Conservation (phyloP, 139 green algal species). For the Marvania coccoides region DNA sequence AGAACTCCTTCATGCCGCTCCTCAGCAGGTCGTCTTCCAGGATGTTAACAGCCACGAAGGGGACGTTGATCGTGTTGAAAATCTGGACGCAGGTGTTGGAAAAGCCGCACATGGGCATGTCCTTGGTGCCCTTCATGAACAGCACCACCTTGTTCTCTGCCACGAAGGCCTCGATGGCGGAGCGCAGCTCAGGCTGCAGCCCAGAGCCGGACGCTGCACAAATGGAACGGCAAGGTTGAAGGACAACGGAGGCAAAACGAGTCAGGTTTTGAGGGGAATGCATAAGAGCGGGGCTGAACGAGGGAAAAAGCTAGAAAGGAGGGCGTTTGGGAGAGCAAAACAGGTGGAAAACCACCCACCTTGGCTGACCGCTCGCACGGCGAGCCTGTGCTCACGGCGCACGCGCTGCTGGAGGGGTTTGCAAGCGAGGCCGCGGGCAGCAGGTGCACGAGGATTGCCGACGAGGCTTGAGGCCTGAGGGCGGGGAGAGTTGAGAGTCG, state of each 20-base stretch:
- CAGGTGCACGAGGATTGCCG: too few relatives aligned
- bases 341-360: too few relatives aligned
- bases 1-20: conserved; percentile 79
- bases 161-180: conserved; percentile 65
- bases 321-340: too few relatives aligned
- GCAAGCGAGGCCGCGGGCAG: too few relatives aligned
- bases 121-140: conserved; percentile 88
- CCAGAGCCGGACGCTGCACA: conserved; percentile 29
- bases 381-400: too few relatives aligned
- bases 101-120: conserved; percentile 94
- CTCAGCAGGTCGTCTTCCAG: conserved; percentile 82
- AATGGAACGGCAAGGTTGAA: too few relatives aligned
- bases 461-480: too few relatives aligned
- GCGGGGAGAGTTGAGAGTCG: too few relatives aligned
- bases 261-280: too few relatives aligned
- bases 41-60: conserved; percentile 89
- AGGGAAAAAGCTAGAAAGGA: not conserved
- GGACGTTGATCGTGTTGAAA: conserved; percentile 58
- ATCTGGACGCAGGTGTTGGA: conserved; percentile 87
- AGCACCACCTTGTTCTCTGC: conserved; percentile 71
- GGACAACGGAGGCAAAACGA: too few relatives aligned
- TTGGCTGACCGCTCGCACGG: too few relatives aligned
- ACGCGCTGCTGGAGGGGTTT: too few relatives aligned
- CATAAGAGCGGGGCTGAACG: not conserved
- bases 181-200: conserved; percentile 56